Evolutionary conservation across 2,329 filamentous ascomycete genomes (phyloP).

Genomic region (Bipolaris sorokiniana): DNA sequence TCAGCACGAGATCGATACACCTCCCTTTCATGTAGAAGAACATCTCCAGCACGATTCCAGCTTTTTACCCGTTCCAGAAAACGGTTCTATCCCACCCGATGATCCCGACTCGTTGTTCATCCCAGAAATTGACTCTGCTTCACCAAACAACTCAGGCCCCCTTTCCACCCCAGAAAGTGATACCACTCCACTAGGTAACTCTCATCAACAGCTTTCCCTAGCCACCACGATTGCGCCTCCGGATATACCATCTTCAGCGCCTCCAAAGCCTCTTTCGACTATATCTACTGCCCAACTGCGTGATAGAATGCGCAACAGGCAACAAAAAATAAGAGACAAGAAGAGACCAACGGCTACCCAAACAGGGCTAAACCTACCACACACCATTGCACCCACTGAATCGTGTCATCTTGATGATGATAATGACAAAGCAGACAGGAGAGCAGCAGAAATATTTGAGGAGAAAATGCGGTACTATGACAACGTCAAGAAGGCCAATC

Average conservation of each 20-base stretch:
- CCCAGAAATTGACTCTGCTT: constrained; percentile 5
- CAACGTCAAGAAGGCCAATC: constrained; percentile 20
- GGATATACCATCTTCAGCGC: constrained; percentile 4
- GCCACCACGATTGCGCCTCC: background rate
- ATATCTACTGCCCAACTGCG: constrained; percentile 3
- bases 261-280: background rate
- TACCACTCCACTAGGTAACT: too few species aligned
- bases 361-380: background rate
- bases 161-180: too few species aligned
- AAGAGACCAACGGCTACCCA: constrained; percentile 11
- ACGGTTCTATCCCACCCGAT: background rate
- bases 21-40: background rate
- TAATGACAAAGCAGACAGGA: constrained; percentile 17
- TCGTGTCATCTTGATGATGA: constrained; percentile 7
- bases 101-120: constrained; percentile 24
- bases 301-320: constrained; percentile 17
- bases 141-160: background rate
- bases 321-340: constrained; percentile 13
- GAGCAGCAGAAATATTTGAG: constrained; percentile 24
- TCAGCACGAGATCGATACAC: background rate
- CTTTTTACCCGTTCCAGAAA: background rate
- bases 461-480: constrained; percentile 32
- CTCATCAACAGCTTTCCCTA: too few species aligned
- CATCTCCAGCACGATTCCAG: background rate
- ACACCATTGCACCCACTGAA: constrained; percentile 12